Base-by-base conservation (phyloP, 2,329 filamentous ascomycete species). In the Thermochaetoides dissita region DNA sequence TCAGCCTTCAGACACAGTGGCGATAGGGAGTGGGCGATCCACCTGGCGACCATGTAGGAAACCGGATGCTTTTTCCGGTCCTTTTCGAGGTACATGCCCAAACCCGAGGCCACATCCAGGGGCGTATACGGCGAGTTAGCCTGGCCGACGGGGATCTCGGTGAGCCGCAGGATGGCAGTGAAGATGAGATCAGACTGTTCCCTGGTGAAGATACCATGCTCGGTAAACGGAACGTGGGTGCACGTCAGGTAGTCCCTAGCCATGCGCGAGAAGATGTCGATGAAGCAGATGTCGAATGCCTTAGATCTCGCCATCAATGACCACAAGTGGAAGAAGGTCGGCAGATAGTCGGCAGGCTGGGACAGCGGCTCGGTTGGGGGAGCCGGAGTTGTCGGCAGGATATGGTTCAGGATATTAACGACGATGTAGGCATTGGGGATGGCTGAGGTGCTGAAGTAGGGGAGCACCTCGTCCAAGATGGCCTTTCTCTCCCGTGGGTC, bases 311-410 rank as follows among this genome's bases (percentile, higher is more conserved):
- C 91, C 51, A 96, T 79, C 35, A 96, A 70, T 1, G 88, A 91
- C 91, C 91, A 98, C 1, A 96, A 65, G 60, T 98, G 91, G 67
- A 98, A 98, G 53, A 94, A 81, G 0, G 89, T 94, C 3, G 91
- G 91, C 32, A 96, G 66, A 55, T 93, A 89, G 56, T 89, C 79
- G 51, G 88, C 81, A 1, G 91, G 89, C 52, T 87, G 79, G n/a
- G 94, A 76, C 52, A 87, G 76, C 30, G 71, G 68, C 52, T 82
- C 76, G 30, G 77, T 76, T 28, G 76, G 71, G 4, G 86, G 82
- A 3, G 82, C 76, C 1, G 87, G 79, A 32, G 79, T 76, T 7
- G 89, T 95, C 11, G 91, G 91, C 47, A 98, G 72, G 54, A 98
- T 69, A 49, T 93, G 67, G 55, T 94, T 95, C 55, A 98, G 69